phyloP scores from a whole-genome alignment of 2,329 filamentous ascomycete species.

The Cercospora nicotianae region DNA sequence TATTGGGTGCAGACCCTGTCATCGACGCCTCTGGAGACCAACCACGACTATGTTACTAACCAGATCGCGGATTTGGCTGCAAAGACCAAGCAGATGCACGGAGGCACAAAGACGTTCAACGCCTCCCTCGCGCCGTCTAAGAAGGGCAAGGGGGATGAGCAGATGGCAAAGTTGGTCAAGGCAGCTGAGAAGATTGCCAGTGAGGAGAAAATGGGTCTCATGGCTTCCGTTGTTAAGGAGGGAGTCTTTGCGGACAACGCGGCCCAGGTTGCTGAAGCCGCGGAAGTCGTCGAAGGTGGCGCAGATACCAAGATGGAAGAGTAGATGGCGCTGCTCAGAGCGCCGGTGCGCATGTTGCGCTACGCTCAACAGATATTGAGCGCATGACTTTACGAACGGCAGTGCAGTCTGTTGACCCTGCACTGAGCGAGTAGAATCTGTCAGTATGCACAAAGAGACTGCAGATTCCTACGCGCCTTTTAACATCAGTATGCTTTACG shows the following conservation, averaged over 20 bases:
- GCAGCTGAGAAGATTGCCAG: constrained; percentile 62
- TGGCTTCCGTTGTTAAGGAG: constrained; percentile 64
- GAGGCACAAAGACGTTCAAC: constrained; percentile 35
- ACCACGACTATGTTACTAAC: constrained; percentile 88
- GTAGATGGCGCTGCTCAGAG: not conserved
- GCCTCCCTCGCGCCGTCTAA: constrained; percentile 31
- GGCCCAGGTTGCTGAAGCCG: constrained; percentile 18
- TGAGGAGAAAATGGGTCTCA: constrained; percentile 63
- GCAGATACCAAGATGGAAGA: constrained; percentile 37
- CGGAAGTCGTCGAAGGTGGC: constrained; percentile 28
- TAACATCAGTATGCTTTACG: not conserved
- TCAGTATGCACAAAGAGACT: not conserved
- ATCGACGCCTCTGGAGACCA: constrained; percentile 84
- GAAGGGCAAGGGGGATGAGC: constrained; percentile 44
- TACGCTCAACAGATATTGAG: not conserved
- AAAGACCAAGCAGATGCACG: constrained; percentile 63
- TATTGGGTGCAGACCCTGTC: constrained; percentile 98
- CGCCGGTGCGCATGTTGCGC: not conserved
- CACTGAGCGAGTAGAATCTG: not conserved
- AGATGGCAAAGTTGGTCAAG: constrained; percentile 60
- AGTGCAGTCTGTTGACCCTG: not conserved
- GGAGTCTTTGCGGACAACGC: constrained; percentile 54
- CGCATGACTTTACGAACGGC: not conserved
- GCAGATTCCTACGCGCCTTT: not conserved
- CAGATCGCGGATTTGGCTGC: constrained; percentile 85